Conservation (phyloP, 2,329 filamentous ascomycete species). For the Aureobasidium pullulans region DNA sequence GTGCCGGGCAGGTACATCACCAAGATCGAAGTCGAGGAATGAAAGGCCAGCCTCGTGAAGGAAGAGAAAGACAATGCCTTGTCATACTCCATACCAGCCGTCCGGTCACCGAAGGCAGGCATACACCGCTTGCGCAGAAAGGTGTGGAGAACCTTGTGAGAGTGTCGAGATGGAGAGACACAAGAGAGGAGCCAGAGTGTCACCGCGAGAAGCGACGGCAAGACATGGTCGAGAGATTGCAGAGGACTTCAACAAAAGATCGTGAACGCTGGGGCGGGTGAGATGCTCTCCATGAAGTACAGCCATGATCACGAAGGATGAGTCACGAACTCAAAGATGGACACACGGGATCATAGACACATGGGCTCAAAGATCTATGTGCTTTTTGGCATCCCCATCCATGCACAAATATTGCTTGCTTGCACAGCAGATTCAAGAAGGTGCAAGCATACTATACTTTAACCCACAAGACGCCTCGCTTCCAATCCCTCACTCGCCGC, state of each 20-base stretch:
- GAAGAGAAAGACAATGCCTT: background rate
- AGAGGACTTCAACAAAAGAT: too few relatives aligned
- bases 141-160: too few relatives aligned
- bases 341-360: background rate
- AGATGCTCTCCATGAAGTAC: too few relatives aligned
- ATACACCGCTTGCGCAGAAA: too few relatives aligned
- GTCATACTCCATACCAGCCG: too few relatives aligned
- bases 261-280: too few relatives aligned
- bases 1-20: slow-evolving; percentile 79
- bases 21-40: slow-evolving; percentile 80
- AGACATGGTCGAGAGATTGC: too few relatives aligned
- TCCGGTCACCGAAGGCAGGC: too few relatives aligned
- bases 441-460: slow-evolving; percentile 4
- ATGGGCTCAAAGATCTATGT: background rate
- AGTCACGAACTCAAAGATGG: background rate
- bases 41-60: slow-evolving; percentile 1
- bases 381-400: background rate
- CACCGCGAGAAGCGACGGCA: too few relatives aligned
- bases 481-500: background rate
- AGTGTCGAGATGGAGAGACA: too few relatives aligned
- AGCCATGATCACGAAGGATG: background rate
- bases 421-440: background rate
- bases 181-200: too few relatives aligned
- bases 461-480: slow-evolving; percentile 6
- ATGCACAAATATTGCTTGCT: background rate